Conservation (phyloP, 768 basidiomycete genomes). For the Phaffia tasmanica region DNA sequence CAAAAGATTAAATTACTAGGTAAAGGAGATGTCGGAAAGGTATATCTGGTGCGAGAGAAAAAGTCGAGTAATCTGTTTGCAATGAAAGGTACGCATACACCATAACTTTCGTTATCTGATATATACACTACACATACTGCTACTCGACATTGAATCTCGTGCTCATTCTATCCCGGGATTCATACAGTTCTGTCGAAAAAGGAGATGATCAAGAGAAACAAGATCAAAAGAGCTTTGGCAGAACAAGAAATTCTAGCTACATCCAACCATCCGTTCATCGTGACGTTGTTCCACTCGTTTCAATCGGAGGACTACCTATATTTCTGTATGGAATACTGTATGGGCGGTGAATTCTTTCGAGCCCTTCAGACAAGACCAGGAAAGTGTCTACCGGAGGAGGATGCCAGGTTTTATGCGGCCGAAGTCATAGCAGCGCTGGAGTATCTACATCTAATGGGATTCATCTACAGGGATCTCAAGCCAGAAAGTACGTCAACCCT, state of each 20-base stretch:
- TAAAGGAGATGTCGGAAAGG: conserved; percentile 96
- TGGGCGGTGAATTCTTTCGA: conserved; percentile 98
- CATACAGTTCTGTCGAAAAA: conserved; percentile 86
- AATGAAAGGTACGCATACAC: conserved; percentile 72
- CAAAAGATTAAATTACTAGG: conserved; percentile 96
- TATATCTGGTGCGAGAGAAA: conserved; percentile 96
- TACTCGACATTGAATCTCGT: neutral
- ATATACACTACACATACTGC: neutral
- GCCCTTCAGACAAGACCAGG: conserved; percentile 89
- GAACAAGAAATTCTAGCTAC: conserved; percentile 98
- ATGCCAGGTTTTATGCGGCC: conserved; percentile 92
- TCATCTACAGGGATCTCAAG: conserved; percentile 97
- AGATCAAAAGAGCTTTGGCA: conserved; percentile 95
- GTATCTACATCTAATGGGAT: conserved; percentile 97
- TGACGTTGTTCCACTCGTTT: conserved; percentile 97
- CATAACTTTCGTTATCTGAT: neutral
- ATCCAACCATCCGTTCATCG: conserved; percentile 98
- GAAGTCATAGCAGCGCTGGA: conserved; percentile 96
- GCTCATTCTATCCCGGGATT: conserved; percentile 28
- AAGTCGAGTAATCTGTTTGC: conserved; percentile 91
- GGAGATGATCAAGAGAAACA: conserved; percentile 99
- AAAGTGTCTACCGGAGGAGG: conserved; percentile 93
- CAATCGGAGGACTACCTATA: conserved; percentile 96
- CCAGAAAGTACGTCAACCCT: conserved; percentile 75
- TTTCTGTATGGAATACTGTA: conserved; percentile 81